Conservation (phyloP, 1,284 basidiomycete species). For the Filobasidium uniguttulatum region DNA sequence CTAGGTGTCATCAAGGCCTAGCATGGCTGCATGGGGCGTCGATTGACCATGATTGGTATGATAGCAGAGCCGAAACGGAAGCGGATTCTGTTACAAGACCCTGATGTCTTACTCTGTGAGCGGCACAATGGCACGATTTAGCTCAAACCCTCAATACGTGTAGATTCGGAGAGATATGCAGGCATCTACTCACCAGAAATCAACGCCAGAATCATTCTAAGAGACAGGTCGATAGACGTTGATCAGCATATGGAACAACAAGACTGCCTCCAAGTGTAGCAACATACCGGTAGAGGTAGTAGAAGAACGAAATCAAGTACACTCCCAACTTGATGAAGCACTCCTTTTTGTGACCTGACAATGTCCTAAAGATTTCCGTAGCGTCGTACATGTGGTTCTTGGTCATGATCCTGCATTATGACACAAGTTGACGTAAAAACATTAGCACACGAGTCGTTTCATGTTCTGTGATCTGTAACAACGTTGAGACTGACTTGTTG, state of each 20-base stretch:
- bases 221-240: slow-evolving; percentile 28
- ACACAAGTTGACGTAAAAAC: neutral
- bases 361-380: slow-evolving; percentile 94
- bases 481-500: slow-evolving; percentile 84
- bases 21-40: no score
- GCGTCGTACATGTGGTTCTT: slow-evolving; percentile 98
- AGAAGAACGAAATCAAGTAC: slow-evolving; percentile 89
- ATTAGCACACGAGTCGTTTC: neutral
- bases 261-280: slow-evolving; percentile 62
- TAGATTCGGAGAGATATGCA: no score
- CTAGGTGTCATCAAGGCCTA: no score
- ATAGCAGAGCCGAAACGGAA: no score
- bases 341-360: slow-evolving; percentile 91
- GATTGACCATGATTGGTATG: no score
- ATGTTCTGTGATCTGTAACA: neutral
- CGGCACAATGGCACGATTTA: no score
- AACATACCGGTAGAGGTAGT: slow-evolving; percentile 82
- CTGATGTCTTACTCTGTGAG: no score
- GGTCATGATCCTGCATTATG: slow-evolving; percentile 62
- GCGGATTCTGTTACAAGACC: no score
- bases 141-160: no score
- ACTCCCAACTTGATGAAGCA: slow-evolving; percentile 92
- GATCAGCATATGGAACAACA: slow-evolving; percentile 92
- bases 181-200: slow-evolving; percentile 15
- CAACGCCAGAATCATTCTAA: slow-evolving; percentile 15